Evolutionary conservation across 257 asterid species (phyloP), one percentile per base, ranked within the genome.

Genomic region (Echites panduratus): DNA sequence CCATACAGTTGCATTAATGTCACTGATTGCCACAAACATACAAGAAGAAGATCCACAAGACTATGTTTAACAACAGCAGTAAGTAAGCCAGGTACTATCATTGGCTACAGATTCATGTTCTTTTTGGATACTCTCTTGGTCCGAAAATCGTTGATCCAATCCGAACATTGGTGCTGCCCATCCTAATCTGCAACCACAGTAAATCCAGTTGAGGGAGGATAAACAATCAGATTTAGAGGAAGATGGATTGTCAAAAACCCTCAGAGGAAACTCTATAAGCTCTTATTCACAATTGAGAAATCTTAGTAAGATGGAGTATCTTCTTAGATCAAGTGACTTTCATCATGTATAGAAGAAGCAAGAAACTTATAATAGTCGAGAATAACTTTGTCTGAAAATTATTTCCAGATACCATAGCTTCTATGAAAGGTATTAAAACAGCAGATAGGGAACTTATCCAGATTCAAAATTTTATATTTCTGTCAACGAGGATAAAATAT

Each of bases 91-190:
- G 26, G 64, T 41, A 41, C 9, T 14, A 63, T 24, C 16, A 13
- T 56, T 53, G 27, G 64, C 47, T 47, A 59, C 66, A 29, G 63
- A 75, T 45, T 80, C 81, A 88, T 41, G 76, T 80, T 78, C 82
- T 86, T 84, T 87, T 87, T 8, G 98, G 85, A 69, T 92, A 92
- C 68, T 87, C 89, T 67, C 98, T 80, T 6, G 96, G 96, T 59
- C 98, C 98, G 64, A 92, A 92, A 81, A 92, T 92, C 70, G 96
- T 92, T 52, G 97, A 87, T 80, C 98, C 98, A 20, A 92, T 81
- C 81, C 98, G 82, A 77, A 90, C 96, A 52, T 80, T 92, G 52
- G 96, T 92, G 78, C 96, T 92, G 44, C 98, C 98, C 96, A 88
- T 82, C 79, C 84, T 92, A 70, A 92, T 90, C 96, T 92, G 92